Evolutionary conservation across 2,329 filamentous ascomycete genomes (phyloP), one percentile per base, ranked within the genome.

Genomic region (Calycina herbarum): DNA sequence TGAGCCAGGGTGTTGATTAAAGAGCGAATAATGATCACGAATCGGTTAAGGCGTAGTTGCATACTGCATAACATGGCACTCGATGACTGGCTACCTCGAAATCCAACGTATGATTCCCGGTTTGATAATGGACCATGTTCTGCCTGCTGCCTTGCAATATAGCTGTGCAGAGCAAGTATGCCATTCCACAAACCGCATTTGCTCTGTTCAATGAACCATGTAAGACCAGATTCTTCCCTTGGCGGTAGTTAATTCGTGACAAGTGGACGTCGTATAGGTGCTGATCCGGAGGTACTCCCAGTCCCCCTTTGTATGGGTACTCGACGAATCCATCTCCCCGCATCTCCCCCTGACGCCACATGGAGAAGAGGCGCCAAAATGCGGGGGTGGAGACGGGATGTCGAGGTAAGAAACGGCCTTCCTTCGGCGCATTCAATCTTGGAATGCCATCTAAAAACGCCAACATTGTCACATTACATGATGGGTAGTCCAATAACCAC

Each of bases 351-450:
- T 51, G 45, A 51, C n/a, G 20, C 45, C 45, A 51, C 45, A 27
- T 24, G n/a, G 7, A 11, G 20, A 24, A 11, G 8, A 24, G 4
- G 45, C n/a, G 13, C 29, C 15, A 11, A 40, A 60, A 60, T 60
- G 58, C 58, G 58, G 58, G 58, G 58, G 38, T 42, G 35, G 29
- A 31, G 56, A 27, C n/a, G 27, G 48, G n/a, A 20, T 54, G n/a
- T 11, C 33, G 10, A 51, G 38, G 15, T 27, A 10, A 63, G 60
- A 48, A 42, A 61, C 64, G 61, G 64, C 61, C 35, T 61, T 64
- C 33, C 64, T 66, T 66, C 64, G 57, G 64, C 59, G 64, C n/a
- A 51, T 59, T 29, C 58, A 48, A 48, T 48, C 17, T 48, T 17
- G 42, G 42, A 48, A 48, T 48, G 42, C 42, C n/a, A 20, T 48